Base-by-base conservation (phyloP, 2,329 filamentous ascomycete genomes). In the Pyrenophora teres region DNA sequence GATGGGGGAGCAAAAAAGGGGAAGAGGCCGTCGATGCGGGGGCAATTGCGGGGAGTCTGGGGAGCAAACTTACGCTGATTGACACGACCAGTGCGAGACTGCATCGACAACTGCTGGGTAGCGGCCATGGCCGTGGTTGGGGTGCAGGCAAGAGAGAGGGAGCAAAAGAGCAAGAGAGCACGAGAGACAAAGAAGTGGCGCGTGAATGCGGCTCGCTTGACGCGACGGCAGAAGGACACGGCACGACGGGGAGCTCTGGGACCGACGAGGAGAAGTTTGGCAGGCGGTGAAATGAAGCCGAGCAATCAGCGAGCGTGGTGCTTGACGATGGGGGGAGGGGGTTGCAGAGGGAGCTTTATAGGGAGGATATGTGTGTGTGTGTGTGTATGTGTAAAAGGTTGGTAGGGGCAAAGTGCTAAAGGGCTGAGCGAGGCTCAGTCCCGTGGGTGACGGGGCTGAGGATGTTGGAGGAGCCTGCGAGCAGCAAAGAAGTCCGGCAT, bases 21-120 rank as follows among this genome's bases (percentile, higher is more conserved):
- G 27, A 48, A 19, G n/a, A 15, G 36, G 51, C 23, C 47, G 19
- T 10, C n/a, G 37, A 59, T 50, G 46, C 56, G 60, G 46, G 38
- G 44, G 13, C 9, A 7, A 30, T 8, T 40, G 39, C 23, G 31
- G 15, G 46, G 41, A 53, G 54, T 57, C 62, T 65, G 53, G 62
- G 60, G 63, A 51, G 57, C 42, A 48, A 38, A 88, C 88, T 86
- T 81, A 92, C 89, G 85, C 77, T 94, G 90, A 71, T 92, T 92
- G 70, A 80, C 86, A 72, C 90, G 83, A 66, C 89, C 89, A 47
- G 84, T 87, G 68, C 89, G 84, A 57, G 89, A 90, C 79, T 92
- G 69, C 78, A 79, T 80, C 39, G 77, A 73, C 56, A 77, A 69
- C 62, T 75, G 72, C 57, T 74, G 68, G 13, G 68, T 66, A 65